These are phyloP conservation scores for Scheffersomyces cryptocercus DNA, from an alignment of 1,139 yeast species.

Conservation along the genomic window DNA sequence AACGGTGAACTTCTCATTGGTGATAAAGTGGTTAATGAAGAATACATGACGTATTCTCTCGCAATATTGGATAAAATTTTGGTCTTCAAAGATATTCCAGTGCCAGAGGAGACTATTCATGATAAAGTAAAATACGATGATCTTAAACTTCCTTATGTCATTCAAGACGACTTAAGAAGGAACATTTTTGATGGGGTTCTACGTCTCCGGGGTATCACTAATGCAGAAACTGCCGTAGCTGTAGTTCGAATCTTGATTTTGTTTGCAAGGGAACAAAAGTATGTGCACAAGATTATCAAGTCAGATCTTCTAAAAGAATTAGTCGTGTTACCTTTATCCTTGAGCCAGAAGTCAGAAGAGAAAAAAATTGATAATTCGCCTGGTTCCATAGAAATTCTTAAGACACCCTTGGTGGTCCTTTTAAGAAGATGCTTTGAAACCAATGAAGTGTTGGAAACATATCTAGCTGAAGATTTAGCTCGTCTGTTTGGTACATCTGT, in stretches of 20 bases:
- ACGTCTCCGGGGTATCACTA: constrained; percentile 36
- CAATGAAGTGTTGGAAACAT: constrained; percentile 45
- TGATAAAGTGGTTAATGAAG: constrained; percentile 31
- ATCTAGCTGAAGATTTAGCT: constrained; percentile 51
- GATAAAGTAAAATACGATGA: constrained; percentile 3
- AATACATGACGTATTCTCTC: constrained; percentile 55
- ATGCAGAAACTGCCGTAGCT: constrained; percentile 50
- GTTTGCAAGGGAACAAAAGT: constrained; percentile 47
- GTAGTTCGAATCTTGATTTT: constrained; percentile 54
- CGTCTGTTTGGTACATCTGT: constrained; percentile 32
- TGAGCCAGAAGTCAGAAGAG: constrained; percentile 9
- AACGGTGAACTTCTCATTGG: constrained; percentile 30
- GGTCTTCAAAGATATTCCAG: constrained; percentile 46
- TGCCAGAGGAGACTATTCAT: constrained; percentile 17
- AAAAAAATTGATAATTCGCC: constrained; percentile 13
- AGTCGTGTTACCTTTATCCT: constrained; percentile 10
- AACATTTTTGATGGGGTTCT: constrained; percentile 46
- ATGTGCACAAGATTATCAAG: constrained; percentile 39
- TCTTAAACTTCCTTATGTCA: constrained; percentile 9
- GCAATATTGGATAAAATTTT: constrained; percentile 50
- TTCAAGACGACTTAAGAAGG: constrained; percentile 31
- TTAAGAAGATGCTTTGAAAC: constrained; percentile 74
- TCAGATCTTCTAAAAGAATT: constrained; percentile 36
- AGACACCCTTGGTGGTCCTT: constrained; percentile 37
- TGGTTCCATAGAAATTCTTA: constrained; percentile 14